Evolutionary conservation across 257 asterid species (phyloP), one percentile per base, ranked within the genome.

Genomic region (Rauvolfia tetraphylla): DNA sequence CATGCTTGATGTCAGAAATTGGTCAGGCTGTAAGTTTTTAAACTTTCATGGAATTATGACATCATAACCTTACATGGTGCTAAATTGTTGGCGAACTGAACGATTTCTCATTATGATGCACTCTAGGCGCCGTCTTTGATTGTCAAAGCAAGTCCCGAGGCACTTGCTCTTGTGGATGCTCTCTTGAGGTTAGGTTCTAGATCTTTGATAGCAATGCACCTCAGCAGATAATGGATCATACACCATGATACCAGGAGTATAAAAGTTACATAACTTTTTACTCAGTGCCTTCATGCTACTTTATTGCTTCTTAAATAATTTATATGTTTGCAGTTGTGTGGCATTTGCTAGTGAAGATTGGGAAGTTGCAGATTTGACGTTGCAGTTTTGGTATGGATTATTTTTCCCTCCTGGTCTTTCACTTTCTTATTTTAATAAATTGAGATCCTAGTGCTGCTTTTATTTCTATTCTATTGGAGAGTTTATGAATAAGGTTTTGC

Each of bases 1-100:
- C 97, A 59, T 86, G 92, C 85, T 88, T 93, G 88, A 83, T 93
- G 92, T 90, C 98, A 27, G 98, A 93, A 89, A 90, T 93, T 80
- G 98, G 98, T 68, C 97, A 90, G 78, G 90, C 98, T 76, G 97
- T 93, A 89, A 86, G 98, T 83, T 76, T 82, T 79, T 62, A 72
- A 63, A 51, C 65, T 73, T 78, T 51, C 57, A 61, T 46, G 62
- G 61, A 17, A 20, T 18, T 31, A 44, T 65, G 2, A 17, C 29
- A 49, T 72, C 46, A 27, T 27, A 34, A 31, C 44, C 39, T 65
- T 14, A 65, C 34, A 23, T 29, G 58, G 13, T 67, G 36, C 23
- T 33, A 31, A 56, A 42, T 18, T 48, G 58, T 12, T 25, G 31
- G 59, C 41, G 65, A 53, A 36, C 66, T 72, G 38, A 51, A 25